Evolutionary conservation across 225 moss, liverwort and hornwort species (phyloP), one percentile per base, ranked within the genome.

Genomic region (Asterella californica): DNA sequence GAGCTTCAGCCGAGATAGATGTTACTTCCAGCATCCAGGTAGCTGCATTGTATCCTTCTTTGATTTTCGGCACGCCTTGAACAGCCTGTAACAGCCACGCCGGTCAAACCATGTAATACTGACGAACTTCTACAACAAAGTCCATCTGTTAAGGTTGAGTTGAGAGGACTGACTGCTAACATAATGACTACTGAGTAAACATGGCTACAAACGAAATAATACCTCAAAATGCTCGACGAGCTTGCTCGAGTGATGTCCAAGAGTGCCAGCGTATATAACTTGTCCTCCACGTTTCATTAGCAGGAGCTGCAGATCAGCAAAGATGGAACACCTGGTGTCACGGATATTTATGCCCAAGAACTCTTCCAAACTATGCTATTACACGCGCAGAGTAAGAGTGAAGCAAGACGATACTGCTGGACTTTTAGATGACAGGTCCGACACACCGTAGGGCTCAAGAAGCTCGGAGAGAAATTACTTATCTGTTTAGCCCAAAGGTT

Each of bases 11-110:
- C 77, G 90, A 84, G 29, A 89, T 75, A 64, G 92, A 90, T 27
- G 86, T 87, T 15, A 96, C 82, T 80, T 94, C 96, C 59, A 96
- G 83, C 92, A 96, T 94, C 94, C 94, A 96, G 70, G 96, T 94
- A 47, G 96, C 96, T 82, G 96, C 92, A 79, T 96, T 96, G 47
- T 92, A 92, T 46, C 91, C 91, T 82, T 90, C 91, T 78, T 78
- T 87, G 34, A 94, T 92, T 74, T 84, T 74, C 38, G 94, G 86
- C 70, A 86, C 90, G 42, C 94, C 91, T 79, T 88, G 89, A 17
- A 96, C 72, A 49, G 61, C 88, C 96, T 95, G 86, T 19, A 74
- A 37, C 30, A 78, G 38, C 47, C 61, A 77, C n/a, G 18, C 10
- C 0, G 21, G 36, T 70, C 19, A 38, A 42, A 38, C 42, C 24